Evolutionary conservation across 768 basidiomycete genomes (phyloP).

Genomic region (Tulasnella sp.): DNA sequence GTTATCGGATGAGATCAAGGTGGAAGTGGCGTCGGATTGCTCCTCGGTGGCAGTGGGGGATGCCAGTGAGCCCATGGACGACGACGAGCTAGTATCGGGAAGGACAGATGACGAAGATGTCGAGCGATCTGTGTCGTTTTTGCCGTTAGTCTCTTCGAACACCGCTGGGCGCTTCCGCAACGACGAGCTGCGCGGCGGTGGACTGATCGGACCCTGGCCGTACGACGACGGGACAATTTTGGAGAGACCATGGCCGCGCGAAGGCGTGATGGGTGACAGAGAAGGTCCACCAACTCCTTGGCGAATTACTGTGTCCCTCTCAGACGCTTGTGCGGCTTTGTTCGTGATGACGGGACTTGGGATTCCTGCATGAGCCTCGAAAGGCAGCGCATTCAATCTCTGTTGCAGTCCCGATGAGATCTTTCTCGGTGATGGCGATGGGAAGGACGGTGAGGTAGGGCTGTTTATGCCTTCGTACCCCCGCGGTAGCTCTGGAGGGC

Average conservation of each 20-base stretch:
- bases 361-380: neutral
- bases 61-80: neutral
- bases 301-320: neutral
- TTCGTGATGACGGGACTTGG: neutral
- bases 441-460: too few relatives aligned
- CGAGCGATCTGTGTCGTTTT: neutral
- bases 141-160: neutral
- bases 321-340: neutral
- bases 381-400: too few relatives aligned
- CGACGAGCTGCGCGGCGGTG: too few relatives aligned
- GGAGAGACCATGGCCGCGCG: neutral
- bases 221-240: neutral
- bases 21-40: constrained; percentile 1
- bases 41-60: neutral
- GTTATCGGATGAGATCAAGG: neutral
- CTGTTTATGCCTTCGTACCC: neutral
- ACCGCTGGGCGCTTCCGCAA: too few relatives aligned
- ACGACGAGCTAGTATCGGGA: constrained; percentile 10
- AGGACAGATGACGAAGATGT: constrained; percentile 13
- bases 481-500: constrained; percentile 47
- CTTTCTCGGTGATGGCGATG: neutral
- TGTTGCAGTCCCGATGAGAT: too few relatives aligned
- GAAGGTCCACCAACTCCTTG: neutral
- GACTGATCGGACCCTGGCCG: neutral
- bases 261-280: neutral